Percentiles rank a stretch among this genome's conserved stretches.
Conservation (phyloP, 225 moss, liverwort and hornwort species). For the Asterella californica region DNA sequence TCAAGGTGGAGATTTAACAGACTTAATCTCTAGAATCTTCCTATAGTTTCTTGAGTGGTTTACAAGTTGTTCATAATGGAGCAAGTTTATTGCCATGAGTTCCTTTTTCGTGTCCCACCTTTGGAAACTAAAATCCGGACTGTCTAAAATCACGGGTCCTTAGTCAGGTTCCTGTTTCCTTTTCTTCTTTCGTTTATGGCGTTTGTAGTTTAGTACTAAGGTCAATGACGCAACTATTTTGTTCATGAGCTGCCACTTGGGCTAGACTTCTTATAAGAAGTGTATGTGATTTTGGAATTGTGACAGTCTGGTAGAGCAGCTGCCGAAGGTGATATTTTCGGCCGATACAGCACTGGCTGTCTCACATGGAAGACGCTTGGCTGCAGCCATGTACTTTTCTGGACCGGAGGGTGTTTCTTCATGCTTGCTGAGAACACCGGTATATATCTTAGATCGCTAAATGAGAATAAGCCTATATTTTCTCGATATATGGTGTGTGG, state of each 20-base stretch:
- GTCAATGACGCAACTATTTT: not conserved
- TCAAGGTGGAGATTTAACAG: slow-evolving; percentile 43
- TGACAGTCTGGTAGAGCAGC: slow-evolving; percentile 63
- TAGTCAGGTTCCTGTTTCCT: not conserved
- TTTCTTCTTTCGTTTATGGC: too few relatives aligned
- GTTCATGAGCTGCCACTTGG: not conserved
- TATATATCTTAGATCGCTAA: slow-evolving; percentile 24
- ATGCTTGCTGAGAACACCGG: slow-evolving; percentile 63
- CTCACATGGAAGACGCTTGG: slow-evolving; percentile 71
- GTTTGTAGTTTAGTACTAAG: not conserved
- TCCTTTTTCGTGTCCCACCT: not conserved
- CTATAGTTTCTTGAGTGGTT: not conserved
- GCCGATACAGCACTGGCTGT: slow-evolving; percentile 70
- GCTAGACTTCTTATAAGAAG: not conserved
- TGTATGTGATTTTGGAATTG: not conserved
- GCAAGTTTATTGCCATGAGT: not conserved
- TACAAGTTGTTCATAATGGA: not conserved
- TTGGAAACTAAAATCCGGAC: not conserved
- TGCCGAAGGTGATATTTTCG: slow-evolving; percentile 75
- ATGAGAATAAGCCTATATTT: not conserved
- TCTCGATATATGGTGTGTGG: not conserved
- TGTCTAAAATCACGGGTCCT: not conserved
- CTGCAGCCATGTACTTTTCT: slow-evolving; percentile 81
- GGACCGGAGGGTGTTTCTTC: slow-evolving; percentile 71
- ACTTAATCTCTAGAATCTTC: not conserved